Evolutionary conservation across 2,329 filamentous ascomycete species (phyloP), one percentile per base, ranked within the genome.

Genomic region (Akanthomyces lecanii): DNA sequence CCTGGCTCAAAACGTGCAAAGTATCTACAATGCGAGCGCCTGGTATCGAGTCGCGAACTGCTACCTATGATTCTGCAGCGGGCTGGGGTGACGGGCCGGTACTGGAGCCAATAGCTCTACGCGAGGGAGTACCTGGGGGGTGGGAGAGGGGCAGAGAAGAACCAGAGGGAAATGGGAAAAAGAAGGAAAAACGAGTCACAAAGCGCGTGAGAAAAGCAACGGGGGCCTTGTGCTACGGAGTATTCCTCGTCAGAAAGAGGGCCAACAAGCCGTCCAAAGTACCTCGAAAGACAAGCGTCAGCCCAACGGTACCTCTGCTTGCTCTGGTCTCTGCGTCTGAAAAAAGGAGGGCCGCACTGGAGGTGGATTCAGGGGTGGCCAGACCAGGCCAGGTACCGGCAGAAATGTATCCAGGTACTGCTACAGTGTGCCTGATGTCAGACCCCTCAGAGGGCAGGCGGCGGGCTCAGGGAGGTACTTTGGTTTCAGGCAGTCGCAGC

Each of bases 341-440:
- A 30, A 25, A 25, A 50, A 28, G 16, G 25, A 50, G 47, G 25
- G 25, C 18, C 28, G 33, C 33, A 11, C 33, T 36, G 14, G 16
- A 30, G 48, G 48, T 25, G n/a, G 45, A 23, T 40, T 45, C 42
- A 57, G 54, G 42, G 55, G 42, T 44, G 40, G 25, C 30, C 56
- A 16, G 38, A 4, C 38, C 45, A 10, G n/a, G 45, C 45, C 56
- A 59, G 57, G 57, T 36, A 45, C 57, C 7, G 12, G 40, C 16
- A 3, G 7, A 42, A 21, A 28, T 52, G 21, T 40, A 18, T 42
- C 28, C 8, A 55, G 36, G 60, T 56, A 55, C 60, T 21, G 21
- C n/a, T 61, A 61, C 59, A 54, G 30, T 8, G 50, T 54, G 51
- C 59, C 58, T 61, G 58, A 61, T 28, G 59, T 30, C 28, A 11